These are phyloP conservation scores for Penicillium sp. DNA, from an alignment of 2,329 filamentous ascomycete genomes.

Conservation along the genomic window DNA sequence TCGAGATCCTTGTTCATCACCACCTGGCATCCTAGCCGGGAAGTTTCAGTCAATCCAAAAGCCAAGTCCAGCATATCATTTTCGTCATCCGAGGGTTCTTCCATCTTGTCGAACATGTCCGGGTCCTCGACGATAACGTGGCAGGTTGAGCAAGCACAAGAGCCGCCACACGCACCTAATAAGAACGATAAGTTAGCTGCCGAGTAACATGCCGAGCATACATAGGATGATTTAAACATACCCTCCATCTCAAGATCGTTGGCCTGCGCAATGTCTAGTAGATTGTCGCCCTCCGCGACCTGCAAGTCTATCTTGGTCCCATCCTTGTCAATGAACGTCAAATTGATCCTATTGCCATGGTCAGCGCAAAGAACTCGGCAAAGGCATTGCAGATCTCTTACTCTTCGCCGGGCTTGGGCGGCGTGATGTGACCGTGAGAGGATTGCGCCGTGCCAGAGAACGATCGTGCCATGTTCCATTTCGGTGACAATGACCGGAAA, in stretches of 20 bases:
- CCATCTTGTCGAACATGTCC: conserved; percentile 68
- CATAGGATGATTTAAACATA: conserved; percentile 27
- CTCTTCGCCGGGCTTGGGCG: conserved; percentile 89
- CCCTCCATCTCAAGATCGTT: conserved; percentile 97
- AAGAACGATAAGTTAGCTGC: conserved; percentile 2
- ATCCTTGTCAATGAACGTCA: conserved; percentile 94
- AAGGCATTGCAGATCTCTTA: conserved; percentile 44
- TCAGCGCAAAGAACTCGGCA: conserved; percentile 5
- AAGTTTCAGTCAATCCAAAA: conserved; percentile 83
- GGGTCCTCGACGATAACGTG: conserved; percentile 78
- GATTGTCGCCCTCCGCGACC: conserved; percentile 80
- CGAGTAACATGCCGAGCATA: conserved; percentile 1
- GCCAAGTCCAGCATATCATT: conserved; percentile 90
- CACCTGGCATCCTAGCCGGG: conserved; percentile 80
- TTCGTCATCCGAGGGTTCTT: conserved; percentile 71
- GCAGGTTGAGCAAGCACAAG: conserved; percentile 88
- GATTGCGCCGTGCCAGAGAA: conserved; percentile 61
- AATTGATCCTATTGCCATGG: conserved; percentile 57
- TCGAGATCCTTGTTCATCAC: conserved; percentile 86
- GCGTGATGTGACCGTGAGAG: conserved; percentile 71
- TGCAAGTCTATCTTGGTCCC: conserved; percentile 67
- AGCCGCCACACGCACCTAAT: conserved; percentile 79
- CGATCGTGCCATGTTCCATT: conserved; percentile 36
- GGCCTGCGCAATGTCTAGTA: conserved; percentile 89
- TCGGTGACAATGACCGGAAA: conserved; percentile 15